A percentile compares a stretch with the other conserved stretches of the same genome.
Evolutionary conservation across 1,284 basidiomycete genomes (phyloP).

Genomic region (Tilletiaria anomala): DNA sequence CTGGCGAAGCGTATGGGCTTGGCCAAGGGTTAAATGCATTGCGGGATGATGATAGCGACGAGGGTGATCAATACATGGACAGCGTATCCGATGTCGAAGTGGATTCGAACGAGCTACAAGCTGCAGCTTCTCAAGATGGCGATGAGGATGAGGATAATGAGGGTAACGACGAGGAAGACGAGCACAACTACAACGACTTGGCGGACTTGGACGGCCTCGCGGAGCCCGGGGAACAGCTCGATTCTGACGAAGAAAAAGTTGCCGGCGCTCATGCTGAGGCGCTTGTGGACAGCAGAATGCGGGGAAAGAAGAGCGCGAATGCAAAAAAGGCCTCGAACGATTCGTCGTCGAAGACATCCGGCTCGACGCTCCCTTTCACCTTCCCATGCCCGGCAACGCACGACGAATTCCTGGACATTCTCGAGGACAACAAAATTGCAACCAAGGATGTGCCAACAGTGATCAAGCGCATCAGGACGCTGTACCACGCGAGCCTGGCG

Average conservation of each 20-base stretch:
- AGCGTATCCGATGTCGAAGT: slow-evolving; percentile 37
- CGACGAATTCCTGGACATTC: slow-evolving; percentile 70
- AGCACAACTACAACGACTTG: slow-evolving; percentile 33
- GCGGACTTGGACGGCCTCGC: slow-evolving; percentile 21
- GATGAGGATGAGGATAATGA: slow-evolving; percentile 4
- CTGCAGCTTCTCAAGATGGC: background rate
- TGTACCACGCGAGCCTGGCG: slow-evolving; percentile 79
- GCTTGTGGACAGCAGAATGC: slow-evolving; percentile 6
- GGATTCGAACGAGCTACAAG: slow-evolving; percentile 20
- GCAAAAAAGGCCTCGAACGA: slow-evolving; percentile 1
- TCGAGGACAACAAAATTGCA: slow-evolving; percentile 50
- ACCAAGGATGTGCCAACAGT: slow-evolving; percentile 58
- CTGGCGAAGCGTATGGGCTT: slow-evolving; percentile 25
- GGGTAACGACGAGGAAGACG: slow-evolving; percentile 26
- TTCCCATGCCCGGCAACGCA: slow-evolving; percentile 77
- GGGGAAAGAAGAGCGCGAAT: background rate
- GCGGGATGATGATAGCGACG: slow-evolving; percentile 1
- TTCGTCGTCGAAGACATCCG: slow-evolving; percentile 1
- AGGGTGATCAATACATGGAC: slow-evolving; percentile 5
- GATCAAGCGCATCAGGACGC: slow-evolving; percentile 73
- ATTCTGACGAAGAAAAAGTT: slow-evolving; percentile 12
- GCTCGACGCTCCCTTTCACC: slow-evolving; percentile 57
- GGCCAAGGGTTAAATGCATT: slow-evolving; percentile 27
- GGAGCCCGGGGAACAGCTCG: slow-evolving; percentile 28
- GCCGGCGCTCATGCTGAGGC: background rate